Base-by-base conservation (phyloP, 768 basidiomycete species). In the Paxillus ammoniavirescens region DNA sequence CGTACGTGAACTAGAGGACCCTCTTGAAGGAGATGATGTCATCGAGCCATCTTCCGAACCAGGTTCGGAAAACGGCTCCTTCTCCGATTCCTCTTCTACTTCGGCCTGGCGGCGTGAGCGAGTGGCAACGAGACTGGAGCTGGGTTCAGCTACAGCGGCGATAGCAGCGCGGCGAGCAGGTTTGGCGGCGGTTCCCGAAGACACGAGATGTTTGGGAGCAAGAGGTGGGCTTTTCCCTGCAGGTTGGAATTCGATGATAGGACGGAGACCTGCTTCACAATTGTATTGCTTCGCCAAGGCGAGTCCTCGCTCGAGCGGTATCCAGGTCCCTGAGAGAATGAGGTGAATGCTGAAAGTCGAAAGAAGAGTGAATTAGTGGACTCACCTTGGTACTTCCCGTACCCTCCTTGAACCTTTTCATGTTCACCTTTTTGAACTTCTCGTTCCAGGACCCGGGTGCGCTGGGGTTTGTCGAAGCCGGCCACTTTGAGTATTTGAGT, bases 401-500 rank as follows among this genome's bases (percentile, higher is more conserved):
- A 99, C 2, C 97, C 97, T 21, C 97, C 97, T 71, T 99, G 97
- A 0, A 99, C 95, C 70, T 99, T 99, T 73, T 98, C 96, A 71
- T 99, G 97, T 62, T 93, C 91, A 26, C 95, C 97, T 69, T 98
- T 98, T 70, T 99, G 97, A 7, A 99, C 87, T 73, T 99, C 97
- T 60, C 97, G 84, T 72, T 99, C 97, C 42, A 99, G 81, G 14
- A 99, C 95, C 50, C 97, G 86, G 54, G 97, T 99, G 46, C 97
- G 80, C 68, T 98, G 97, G 1, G 97, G 97, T 70, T 99, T 99
- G 75, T 99, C 97, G 63, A 98, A 98, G 9, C 96, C 97, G 28
- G 95, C 97, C 61, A 99, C 96, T 72, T 99, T 99, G 65, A 99
- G 83, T 59, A 99, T 97, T 69, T 96, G 93, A 1, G 97, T 99